A percentile compares a stretch with the other conserved stretches of the same genome.
These are phyloP conservation scores for Phanerochaete sordida DNA, from an alignment of 768 basidiomycete species.

Conservation along the genomic window DNA sequence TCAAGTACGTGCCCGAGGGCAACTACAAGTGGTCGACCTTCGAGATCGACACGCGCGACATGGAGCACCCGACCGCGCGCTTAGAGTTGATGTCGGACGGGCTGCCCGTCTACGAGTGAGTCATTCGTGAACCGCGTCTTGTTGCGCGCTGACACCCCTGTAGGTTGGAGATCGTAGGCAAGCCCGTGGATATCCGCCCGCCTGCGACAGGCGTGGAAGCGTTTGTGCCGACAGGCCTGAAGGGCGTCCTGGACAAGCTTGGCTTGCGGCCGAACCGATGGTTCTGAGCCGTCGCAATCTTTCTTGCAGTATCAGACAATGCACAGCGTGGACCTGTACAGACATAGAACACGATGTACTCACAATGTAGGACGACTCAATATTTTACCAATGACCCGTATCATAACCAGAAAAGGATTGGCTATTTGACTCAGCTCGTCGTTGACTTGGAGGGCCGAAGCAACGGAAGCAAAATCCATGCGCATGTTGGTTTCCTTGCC, in stretches of 20 bases:
- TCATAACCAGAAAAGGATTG: no score
- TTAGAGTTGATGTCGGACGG: slow-evolving; percentile 65
- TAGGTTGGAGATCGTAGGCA: slow-evolving; percentile 47
- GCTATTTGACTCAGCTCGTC: no score
- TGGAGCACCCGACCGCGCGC: slow-evolving; percentile 45
- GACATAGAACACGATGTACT: background rate
- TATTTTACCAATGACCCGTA: no score
- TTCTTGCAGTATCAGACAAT: background rate
- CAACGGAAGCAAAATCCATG: no score
- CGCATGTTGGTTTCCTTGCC: no score
- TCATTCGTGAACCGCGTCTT: background rate
- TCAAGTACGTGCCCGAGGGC: slow-evolving; percentile 60
- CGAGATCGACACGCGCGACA: slow-evolving; percentile 63
- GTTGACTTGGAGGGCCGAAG: no score
- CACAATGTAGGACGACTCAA: background rate
- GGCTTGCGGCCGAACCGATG: slow-evolving; percentile 53
- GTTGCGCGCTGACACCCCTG: background rate
- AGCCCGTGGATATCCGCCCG: slow-evolving; percentile 39
- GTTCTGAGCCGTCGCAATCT: slow-evolving; percentile 36
- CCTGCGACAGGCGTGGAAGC: slow-evolving; percentile 41
- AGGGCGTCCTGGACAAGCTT: slow-evolving; percentile 51
- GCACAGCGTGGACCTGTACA: background rate
- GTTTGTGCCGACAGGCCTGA: slow-evolving; percentile 45
- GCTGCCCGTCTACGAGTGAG: slow-evolving; percentile 47
- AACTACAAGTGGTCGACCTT: slow-evolving; percentile 72